phyloP scores from a whole-genome alignment of 345 rosid genomes.

The Alliaria petiolata region DNA sequence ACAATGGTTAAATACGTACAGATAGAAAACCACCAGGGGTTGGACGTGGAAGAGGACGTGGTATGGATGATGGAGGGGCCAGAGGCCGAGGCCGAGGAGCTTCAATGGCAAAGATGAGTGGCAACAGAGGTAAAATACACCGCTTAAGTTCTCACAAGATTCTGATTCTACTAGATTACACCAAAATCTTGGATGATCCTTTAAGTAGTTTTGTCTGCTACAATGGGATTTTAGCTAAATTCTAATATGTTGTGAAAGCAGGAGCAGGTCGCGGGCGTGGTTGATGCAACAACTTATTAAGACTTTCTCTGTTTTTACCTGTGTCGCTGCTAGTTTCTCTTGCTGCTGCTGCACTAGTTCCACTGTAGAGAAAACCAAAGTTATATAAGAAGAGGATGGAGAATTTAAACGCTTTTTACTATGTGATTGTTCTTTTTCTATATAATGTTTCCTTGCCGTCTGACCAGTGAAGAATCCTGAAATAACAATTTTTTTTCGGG shows the following conservation, averaged over 20 bases:
- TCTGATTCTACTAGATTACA: not conserved
- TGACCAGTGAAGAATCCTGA: too few species aligned
- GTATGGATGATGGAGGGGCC: constrained; percentile 33
- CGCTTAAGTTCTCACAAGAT: not conserved
- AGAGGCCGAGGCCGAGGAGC: constrained; percentile 32
- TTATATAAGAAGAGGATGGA: not conserved
- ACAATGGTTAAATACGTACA: constrained; percentile 14
- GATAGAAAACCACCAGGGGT: constrained; percentile 39
- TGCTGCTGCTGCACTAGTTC: constrained; percentile 1
- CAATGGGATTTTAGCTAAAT: not conserved
- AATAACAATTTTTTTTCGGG: too few species aligned
- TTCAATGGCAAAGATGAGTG: constrained; percentile 19
- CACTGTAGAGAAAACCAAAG: constrained; percentile 1
- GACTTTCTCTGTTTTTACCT: not conserved
- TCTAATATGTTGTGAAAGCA: not conserved
- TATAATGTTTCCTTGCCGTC: not conserved
- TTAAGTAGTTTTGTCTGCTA: not conserved
- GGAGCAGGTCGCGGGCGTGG: constrained; percentile 36
- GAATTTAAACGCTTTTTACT: too few species aligned
- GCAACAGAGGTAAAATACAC: constrained; percentile 27
- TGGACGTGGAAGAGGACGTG: constrained; percentile 36
- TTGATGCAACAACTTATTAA: constrained; percentile 1
- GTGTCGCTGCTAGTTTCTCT: not conserved
- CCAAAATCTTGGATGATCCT: not conserved
- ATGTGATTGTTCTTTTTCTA: not conserved